Evolutionary conservation across 345 rosid genomes (phyloP), one percentile per base, ranked within the genome.

Genomic region (Boechera divaricarpa): DNA sequence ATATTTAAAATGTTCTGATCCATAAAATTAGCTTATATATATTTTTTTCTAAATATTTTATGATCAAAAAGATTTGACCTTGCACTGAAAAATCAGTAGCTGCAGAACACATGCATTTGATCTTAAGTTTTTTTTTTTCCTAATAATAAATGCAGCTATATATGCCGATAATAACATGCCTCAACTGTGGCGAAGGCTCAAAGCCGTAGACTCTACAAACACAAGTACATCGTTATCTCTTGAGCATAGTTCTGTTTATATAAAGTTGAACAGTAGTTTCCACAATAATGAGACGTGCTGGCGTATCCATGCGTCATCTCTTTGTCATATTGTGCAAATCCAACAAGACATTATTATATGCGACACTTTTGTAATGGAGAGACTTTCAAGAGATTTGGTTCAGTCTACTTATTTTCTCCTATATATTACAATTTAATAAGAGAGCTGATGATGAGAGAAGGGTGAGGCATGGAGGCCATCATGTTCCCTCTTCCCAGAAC

Each of bases 381-480:
- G 67, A 72, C 52, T 70, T 69, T 61, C 26, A 73, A 81, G 86
- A 82, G 86, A 84, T 83, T 75, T 79, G 71, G 66, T 79, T 79
- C 59, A 53, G 70, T 62, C 60, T 42, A 45, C 48, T 56, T 44
- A 15, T 36, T 10, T 52, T 52, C 9, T 68, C 28, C 11, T n/a
- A 36, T 35, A 10, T 36, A 35, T 35, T 48, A 35, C 13, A 33
- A 33, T 59, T 41, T 39, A 33, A 44, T 65, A 80, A 63, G 70
- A 72, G 56, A 80, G 78, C 72, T 83, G 78, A 77, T 75, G 76
- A 72, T 77, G 82, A 66, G 76, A 54, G 21, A 36, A 70, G 73
- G 71, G 79, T 82, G 65, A 83, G 79, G 92, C 88, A 86, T 83
- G 94, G 94, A 84, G 80, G 87, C 84, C 90, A 89, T 89, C 87